Evolutionary conservation across 2,329 filamentous ascomycete genomes (phyloP), one percentile per base, ranked within the genome.

Genomic region (Colletotrichum karsti): DNA sequence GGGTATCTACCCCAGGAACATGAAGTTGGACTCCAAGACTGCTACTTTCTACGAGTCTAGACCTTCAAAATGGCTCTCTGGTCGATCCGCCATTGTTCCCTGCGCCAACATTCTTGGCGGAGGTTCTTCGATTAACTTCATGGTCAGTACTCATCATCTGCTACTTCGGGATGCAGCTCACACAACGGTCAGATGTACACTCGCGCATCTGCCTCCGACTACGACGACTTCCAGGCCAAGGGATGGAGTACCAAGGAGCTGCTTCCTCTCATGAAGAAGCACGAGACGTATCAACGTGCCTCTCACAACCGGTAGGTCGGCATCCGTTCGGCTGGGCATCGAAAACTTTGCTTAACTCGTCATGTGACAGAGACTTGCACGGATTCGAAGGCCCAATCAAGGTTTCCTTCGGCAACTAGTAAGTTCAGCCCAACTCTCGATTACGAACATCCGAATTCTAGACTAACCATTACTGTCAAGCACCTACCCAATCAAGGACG

Each of bases 341-440:
- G 13, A 10, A 18, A 44, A 28, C 22, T 50, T 9, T 48, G 44
- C 15, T 24, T 12, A 28, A 18, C 51, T 59, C 28, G 50, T 46
- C 41, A 33, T 41, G 28, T 35, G 18, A 42, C 3, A 86, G 87
- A 69, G 90, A 92, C 9, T 77, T 92, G 22, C 93, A 95, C 74
- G 93, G 93, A 1, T 93, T 91, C 63, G 91, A 93, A 35, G 92
- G 93, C 0, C 93, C 93, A 0, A 94, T 94, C 82, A 94, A 94
- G 80, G 92, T 94, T 41, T 94, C 91, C 0, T 94, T 94, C 71
- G 91, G 91, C 61, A 93, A 93, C 79, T 92, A 93, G 79, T 80
- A 74, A 70, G 60, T 65, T 59, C 15, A 39, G 12, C 53, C 26
- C 35, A 37, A 30, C 28, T 24, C 15, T 24, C 28, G 30, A 30